phyloP scores from a whole-genome alignment of 805 yeast species.

The Debaryomyces prosopidis region DNA sequence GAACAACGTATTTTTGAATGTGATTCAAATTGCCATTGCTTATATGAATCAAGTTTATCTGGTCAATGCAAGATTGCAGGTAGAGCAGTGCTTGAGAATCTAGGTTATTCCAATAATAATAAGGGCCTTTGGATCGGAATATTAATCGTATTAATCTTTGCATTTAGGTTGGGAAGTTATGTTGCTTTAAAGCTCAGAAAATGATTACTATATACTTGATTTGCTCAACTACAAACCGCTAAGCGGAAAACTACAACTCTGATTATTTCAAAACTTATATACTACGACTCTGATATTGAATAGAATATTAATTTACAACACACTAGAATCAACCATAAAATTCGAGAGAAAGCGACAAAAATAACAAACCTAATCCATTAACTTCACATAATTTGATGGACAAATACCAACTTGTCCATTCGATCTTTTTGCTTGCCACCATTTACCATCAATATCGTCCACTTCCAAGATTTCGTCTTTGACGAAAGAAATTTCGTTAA shows the following conservation, averaged over 20 bases:
- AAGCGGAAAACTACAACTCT: no score
- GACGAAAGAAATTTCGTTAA: constrained; percentile 84
- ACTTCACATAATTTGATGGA: constrained; percentile 90
- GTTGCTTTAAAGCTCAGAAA: constrained; percentile 15
- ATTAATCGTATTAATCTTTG: constrained; percentile 28
- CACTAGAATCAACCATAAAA: no score
- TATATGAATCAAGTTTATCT: constrained; percentile 27
- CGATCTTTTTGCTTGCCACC: constrained; percentile 96
- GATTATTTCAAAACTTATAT: no score
- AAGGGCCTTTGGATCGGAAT: constrained; percentile 38
- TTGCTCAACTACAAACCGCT: no score
- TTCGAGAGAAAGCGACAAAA: neutral
- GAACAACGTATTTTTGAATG: constrained; percentile 25
- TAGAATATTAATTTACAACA: no score
- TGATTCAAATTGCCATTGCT: constrained; percentile 33
- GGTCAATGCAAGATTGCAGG: constrained; percentile 33
- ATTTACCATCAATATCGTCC: constrained; percentile 89
- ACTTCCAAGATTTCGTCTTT: constrained; percentile 92
- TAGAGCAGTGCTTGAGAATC: constrained; percentile 26
- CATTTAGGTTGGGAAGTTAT: constrained; percentile 27
- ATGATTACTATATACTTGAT: neutral
- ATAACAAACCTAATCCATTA: constrained; percentile 44
- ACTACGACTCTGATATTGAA: no score
- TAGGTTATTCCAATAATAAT: constrained; percentile 28
- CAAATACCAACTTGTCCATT: constrained; percentile 95